These are phyloP conservation scores for Plasmodium blacklocki DNA, from an alignment of 169 alveolate genomes.

Conservation along the genomic window DNA sequence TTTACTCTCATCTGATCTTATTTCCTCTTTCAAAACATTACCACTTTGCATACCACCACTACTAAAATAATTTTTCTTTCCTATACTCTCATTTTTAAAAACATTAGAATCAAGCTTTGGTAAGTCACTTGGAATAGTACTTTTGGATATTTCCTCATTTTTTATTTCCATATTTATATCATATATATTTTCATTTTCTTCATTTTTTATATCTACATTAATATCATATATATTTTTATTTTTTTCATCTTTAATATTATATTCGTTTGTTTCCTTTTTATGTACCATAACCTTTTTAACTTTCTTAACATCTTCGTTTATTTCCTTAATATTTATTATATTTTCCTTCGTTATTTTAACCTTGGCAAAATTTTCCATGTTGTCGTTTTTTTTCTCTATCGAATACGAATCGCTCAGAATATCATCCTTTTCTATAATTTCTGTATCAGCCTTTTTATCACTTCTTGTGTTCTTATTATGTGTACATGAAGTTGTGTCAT, in stretches of 20 bases:
- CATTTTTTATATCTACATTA: background rate
- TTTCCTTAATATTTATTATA: constrained; percentile 29
- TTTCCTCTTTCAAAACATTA: background rate
- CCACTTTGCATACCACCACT: background rate
- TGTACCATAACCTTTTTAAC: constrained; percentile 6
- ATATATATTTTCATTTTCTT: background rate
- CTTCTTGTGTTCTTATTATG: background rate
- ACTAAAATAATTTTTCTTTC: background rate
- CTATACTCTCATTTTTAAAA: background rate
- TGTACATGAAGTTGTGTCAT: background rate
- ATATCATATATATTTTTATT: background rate
- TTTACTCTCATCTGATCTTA: background rate
- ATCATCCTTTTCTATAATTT: constrained; percentile 34
- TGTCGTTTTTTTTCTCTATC: background rate
- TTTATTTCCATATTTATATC: too few relatives aligned
- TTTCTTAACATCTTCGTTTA: constrained; percentile 13
- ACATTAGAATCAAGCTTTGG: background rate
- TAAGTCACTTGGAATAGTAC: background rate
- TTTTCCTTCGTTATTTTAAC: constrained; percentile 64
- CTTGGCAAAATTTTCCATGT: constrained; percentile 24
- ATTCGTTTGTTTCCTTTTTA: constrained; percentile 10
- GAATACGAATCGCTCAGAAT: background rate
- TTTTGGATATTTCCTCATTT: background rate
- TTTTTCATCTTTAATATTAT: constrained; percentile 8
- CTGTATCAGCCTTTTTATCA: constrained; percentile 6